Evolutionary conservation across 106 monocot species (phyloP).

Genomic region (Gastrodia elata): DNA sequence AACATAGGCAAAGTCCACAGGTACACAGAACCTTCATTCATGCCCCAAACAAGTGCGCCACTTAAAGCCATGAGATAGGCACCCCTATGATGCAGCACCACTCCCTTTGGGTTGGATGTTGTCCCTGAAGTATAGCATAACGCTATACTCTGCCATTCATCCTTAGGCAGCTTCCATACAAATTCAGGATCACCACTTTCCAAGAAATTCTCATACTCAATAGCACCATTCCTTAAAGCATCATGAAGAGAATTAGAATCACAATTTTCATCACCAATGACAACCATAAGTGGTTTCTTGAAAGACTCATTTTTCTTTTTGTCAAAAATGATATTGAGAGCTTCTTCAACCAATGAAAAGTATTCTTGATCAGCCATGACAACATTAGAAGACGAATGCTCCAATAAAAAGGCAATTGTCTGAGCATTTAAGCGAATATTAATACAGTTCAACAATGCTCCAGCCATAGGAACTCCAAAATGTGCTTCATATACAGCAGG

Average conservation of each 20-base stretch:
- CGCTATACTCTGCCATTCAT: constrained; percentile 98
- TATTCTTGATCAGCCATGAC: constrained; percentile 87
- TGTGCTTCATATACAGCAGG: constrained; percentile 90
- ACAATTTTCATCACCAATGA: constrained; percentile 65
- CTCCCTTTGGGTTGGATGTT: constrained; percentile 92
- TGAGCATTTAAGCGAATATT: constrained; percentile 76
- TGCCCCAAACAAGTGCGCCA: constrained; percentile 64
- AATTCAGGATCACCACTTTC: constrained; percentile 71
- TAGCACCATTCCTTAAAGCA: constrained; percentile 66
- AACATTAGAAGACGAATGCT: constrained; percentile 62
- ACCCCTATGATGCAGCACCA: constrained; percentile 87
- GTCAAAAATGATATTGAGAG: constrained; percentile 52
- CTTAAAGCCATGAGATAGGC: constrained; percentile 93
- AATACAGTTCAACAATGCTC: constrained; percentile 68
- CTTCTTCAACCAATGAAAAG: constrained; percentile 55
- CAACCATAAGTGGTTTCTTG: constrained; percentile 60
- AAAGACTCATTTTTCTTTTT: constrained; percentile 29
- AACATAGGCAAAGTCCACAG: constrained; percentile 97
- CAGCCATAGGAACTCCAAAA: constrained; percentile 95
- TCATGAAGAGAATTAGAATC: constrained; percentile 37
- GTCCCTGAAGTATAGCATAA: constrained; percentile 93
- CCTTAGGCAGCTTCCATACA: constrained; percentile 69
- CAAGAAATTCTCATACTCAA: constrained; percentile 84
- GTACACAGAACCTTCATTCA: constrained; percentile 82
- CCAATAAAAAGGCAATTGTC: constrained; percentile 75